Percentiles rank a stretch among this genome's conserved stretches.
Evolutionary conservation across 495 filamentous ascomycete genomes (phyloP).

Genomic region (Podospora anserina): DNA sequence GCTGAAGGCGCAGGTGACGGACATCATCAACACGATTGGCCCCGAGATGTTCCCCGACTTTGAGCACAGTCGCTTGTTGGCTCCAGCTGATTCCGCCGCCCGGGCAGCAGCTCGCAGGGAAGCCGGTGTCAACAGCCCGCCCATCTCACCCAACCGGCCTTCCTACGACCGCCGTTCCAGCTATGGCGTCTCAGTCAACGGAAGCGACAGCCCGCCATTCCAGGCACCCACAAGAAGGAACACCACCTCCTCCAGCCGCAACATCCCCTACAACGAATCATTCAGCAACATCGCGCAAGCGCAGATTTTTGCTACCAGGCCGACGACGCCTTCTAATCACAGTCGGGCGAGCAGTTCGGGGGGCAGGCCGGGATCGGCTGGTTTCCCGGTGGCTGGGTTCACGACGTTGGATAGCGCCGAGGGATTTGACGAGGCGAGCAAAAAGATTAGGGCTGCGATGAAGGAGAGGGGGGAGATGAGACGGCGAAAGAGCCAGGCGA

Average conservation of each 20-base stretch:
- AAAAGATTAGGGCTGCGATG: constrained; percentile 86
- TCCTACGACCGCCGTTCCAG: constrained; percentile 26
- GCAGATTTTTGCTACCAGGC: constrained; percentile 83
- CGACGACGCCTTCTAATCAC: constrained; percentile 61
- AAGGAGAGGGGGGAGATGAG: constrained; percentile 73
- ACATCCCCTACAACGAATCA: constrained; percentile 82
- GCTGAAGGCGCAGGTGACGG: constrained; percentile 78
- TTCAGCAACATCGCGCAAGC: constrained; percentile 84
- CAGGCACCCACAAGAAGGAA: constrained; percentile 30
- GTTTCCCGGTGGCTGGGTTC: constrained; percentile 66
- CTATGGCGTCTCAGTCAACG: constrained; percentile 26
- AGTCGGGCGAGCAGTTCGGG: constrained; percentile 68
- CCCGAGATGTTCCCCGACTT: constrained; percentile 98
- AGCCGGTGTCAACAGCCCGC: constrained; percentile 21
- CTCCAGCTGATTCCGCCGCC: constrained; percentile 34
- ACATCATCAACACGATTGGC: constrained; percentile 90
- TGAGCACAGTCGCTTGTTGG: constrained; percentile 73
- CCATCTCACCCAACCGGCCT: constrained; percentile 16
- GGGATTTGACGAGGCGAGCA: constrained; percentile 75
- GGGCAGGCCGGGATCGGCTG: constrained; percentile 45
- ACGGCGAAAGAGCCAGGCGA: constrained; percentile 62
- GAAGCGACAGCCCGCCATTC: constrained; percentile 22
- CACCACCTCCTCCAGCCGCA: constrained; percentile 46
- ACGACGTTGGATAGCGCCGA: constrained; percentile 69
- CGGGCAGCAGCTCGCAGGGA: constrained; percentile 22